Base-by-base conservation (phyloP, 2,329 filamentous ascomycete genomes). In the Clonostachys chloroleuca region DNA sequence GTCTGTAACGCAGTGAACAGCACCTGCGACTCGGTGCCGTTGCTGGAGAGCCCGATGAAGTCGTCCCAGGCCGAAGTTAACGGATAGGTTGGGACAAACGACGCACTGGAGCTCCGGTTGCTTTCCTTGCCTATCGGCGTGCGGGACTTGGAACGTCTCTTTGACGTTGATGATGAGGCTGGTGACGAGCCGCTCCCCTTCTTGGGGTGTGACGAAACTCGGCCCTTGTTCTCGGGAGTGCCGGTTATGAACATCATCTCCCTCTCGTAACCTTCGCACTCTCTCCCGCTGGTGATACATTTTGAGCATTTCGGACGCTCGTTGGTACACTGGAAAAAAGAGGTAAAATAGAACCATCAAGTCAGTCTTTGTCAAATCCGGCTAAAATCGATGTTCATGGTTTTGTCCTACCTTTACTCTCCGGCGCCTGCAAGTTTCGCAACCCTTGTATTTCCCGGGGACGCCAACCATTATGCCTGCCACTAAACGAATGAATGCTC, bases 161-260 rank as follows among this genome's bases (percentile, higher is more conserved):
- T 30, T 30, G 24, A 30, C 9, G 24, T 30, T 14, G 42, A 43
- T n/a, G 44, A 43, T 10, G 47, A 48, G 10, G 47, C 40, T 6
- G 42, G 17, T 33, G 42, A 24, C 16, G 24, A n/a, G 13, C 35
- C 16, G 12, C 30, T 16, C 13, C 43, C 51, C 45, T 73, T 66
- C 49, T 72, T 74, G 4, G 78, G 78, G 49, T 81, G 78, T 3
- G 77, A 80, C 40, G 77, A 77, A 45, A 79, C 80, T 34, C 78
- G 72, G 12, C 78, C 78, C 49, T 70, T 74, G 49, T 72, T 73
- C 49, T 78, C 67, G 36, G 66, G 67, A 3, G 78, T 82, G n/a
- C 77, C 78, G 37, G 80, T 75, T 59, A 86, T 83, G 62, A 86
- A 86, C 47, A 84, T 75, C 14, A 75, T 76, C 57, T 84, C 75